These are phyloP conservation scores for Sechiopsis laciniata DNA, from an alignment of 306 rosid genomes.

Conservation along the genomic window DNA sequence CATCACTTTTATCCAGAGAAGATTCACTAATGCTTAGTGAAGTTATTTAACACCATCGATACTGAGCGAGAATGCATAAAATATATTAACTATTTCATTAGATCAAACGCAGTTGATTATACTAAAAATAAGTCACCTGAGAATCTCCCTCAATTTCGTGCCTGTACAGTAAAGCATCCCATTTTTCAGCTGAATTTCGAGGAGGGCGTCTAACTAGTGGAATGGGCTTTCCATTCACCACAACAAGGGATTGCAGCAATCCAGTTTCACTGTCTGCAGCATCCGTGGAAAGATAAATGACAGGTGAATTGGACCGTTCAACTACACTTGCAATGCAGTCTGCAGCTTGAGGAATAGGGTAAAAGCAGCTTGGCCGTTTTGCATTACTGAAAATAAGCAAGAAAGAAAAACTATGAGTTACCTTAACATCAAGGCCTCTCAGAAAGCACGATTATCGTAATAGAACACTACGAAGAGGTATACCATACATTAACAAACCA, in stretches of 20 bases:
- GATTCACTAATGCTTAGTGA: neutral
- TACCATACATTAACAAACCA: neutral
- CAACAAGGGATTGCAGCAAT: conserved; percentile 70
- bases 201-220: conserved; percentile 85
- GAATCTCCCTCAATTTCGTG: conserved; percentile 61
- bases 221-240: conserved; percentile 59
- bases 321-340: conserved; percentile 61
- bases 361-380: conserved; percentile 59
- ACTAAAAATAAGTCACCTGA: conserved; percentile 49
- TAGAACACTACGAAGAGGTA: neutral
- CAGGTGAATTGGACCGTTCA: conserved; percentile 60
- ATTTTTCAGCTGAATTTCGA: conserved; percentile 83
- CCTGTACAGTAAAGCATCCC: conserved; percentile 93
- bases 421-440: neutral
- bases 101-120: neutral
- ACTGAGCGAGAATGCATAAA: neutral
- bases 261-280: conserved; percentile 90
- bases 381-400: no score
- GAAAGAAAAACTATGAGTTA: neutral
- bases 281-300: conserved; percentile 87
- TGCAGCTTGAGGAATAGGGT: conserved; percentile 98
- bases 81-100: neutral
- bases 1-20: conserved; percentile 4
- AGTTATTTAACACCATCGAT: neutral
- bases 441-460: neutral